phyloP scores from a whole-genome alignment of 306 rosid genomes.

The Morella rubra region DNA sequence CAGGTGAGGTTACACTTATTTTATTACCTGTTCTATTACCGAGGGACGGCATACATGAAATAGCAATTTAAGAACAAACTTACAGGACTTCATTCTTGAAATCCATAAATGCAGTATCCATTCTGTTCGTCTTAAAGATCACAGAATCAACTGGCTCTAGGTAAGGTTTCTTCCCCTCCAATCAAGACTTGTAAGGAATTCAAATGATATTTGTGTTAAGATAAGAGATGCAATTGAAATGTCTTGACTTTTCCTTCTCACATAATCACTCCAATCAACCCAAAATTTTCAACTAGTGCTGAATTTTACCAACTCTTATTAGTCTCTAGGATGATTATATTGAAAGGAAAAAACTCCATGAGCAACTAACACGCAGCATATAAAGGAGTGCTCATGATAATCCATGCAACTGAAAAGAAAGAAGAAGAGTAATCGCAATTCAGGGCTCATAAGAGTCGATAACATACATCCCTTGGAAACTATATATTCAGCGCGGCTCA shows the following conservation, averaged over 20 bases:
- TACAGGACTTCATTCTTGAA: background rate
- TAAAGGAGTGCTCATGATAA: background rate
- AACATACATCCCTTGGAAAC: too few relatives aligned
- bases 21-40: too few relatives aligned
- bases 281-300: background rate
- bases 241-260: background rate
- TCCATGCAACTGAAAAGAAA: background rate
- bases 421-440: background rate
- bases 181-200: background rate
- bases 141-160: background rate
- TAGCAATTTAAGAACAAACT: too few relatives aligned
- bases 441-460: background rate
- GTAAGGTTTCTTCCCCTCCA: background rate
- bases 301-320: too few relatives aligned
- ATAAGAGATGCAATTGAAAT: too few relatives aligned
- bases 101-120: background rate
- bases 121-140: background rate
- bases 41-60: background rate
- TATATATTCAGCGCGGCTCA: too few relatives aligned
- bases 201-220: background rate
- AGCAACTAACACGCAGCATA: background rate
- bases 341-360: background rate
- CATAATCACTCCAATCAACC: background rate
- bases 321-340: background rate
- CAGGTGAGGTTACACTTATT: background rate